phyloP scores from a whole-genome alignment of 176 grass and related monocot genomes.

The bread wheat (Triticum aestivum) region DNA sequence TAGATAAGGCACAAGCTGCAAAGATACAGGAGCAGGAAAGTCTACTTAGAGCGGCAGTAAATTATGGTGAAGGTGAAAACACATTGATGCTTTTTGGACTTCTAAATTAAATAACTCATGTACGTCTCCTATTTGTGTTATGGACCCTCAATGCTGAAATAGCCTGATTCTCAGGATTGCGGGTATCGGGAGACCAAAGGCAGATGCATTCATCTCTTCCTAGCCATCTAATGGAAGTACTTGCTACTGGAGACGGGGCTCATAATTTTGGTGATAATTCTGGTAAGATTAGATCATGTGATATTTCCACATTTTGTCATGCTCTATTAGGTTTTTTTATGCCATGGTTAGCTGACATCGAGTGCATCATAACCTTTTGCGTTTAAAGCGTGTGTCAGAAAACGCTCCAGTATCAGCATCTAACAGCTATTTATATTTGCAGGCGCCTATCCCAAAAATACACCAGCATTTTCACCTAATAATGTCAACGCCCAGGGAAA shows the following conservation, averaged over 20 bases:
- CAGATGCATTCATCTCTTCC: constrained; percentile 84
- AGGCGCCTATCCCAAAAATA: constrained; percentile 69
- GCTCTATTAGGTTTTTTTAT: background rate
- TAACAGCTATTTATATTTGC: constrained; percentile 39
- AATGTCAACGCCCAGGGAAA: constrained; percentile 50
- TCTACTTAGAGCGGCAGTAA: constrained; percentile 74
- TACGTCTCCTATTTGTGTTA: constrained; percentile 9
- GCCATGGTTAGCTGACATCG: background rate
- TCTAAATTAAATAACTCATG: constrained; percentile 2
- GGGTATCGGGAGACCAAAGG: constrained; percentile 68
- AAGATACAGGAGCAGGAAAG: constrained; percentile 97
- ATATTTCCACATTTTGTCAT: background rate
- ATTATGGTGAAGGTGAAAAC: constrained; percentile 82
- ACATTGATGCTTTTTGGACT: constrained; percentile 17
- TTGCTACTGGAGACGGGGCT: constrained; percentile 61
- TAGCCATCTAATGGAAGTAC: constrained; percentile 86
- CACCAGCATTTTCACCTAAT: constrained; percentile 57
- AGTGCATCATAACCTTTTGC: constrained; percentile 22
- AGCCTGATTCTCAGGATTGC: constrained; percentile 54
- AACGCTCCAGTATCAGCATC: constrained; percentile 8
- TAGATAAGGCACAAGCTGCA: constrained; percentile 93
- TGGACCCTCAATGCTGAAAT: background rate
- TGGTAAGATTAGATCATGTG: constrained; percentile 25
- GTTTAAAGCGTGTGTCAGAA: constrained; percentile 27
- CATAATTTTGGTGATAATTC: constrained; percentile 83